These are phyloP conservation scores for Lactifluus subvellereus DNA, from an alignment of 768 basidiomycete genomes.

Conservation along the genomic window DNA sequence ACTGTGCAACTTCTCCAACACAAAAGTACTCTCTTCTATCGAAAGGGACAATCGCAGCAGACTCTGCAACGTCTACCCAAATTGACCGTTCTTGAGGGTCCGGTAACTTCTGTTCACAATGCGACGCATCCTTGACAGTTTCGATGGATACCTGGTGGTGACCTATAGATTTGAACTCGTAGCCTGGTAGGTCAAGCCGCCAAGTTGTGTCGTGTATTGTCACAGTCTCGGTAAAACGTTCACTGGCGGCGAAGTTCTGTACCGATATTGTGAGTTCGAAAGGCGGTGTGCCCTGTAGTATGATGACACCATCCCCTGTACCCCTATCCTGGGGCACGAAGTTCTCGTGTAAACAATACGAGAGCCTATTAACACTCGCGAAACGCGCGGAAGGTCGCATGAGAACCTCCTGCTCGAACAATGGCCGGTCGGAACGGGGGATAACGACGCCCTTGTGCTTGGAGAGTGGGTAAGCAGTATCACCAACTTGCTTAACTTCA, in stretches of 20 bases:
- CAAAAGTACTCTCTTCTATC: slow-evolving; percentile 77
- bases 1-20: slow-evolving; percentile 83
- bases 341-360: slow-evolving; percentile 70
- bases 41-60: slow-evolving; percentile 85
- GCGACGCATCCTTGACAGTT: slow-evolving; percentile 71
- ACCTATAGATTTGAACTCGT: slow-evolving; percentile 73
- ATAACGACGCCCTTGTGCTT: slow-evolving; percentile 58
- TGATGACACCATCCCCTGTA: slow-evolving; percentile 54
- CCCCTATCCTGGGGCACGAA: slow-evolving; percentile 49
- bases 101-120: slow-evolving; percentile 68
- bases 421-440: slow-evolving; percentile 59
- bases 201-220: slow-evolving; percentile 48
- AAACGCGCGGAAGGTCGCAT: slow-evolving; percentile 78
- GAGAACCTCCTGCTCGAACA: slow-evolving; percentile 84
- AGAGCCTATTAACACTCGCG: slow-evolving; percentile 55
- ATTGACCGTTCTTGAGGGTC: slow-evolving; percentile 56
- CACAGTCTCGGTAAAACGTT: slow-evolving; percentile 53
- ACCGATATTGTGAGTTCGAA: slow-evolving; percentile 73
- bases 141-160: slow-evolving; percentile 77
- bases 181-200: slow-evolving; percentile 65
- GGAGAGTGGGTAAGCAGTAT: slow-evolving; percentile 74
- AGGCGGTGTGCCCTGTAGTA: slow-evolving; percentile 80
- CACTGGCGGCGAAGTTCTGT: slow-evolving; percentile 68
- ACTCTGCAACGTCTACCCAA: slow-evolving; percentile 94
- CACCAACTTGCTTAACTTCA: slow-evolving; percentile 84